Percentiles rank a stretch among this genome's conserved stretches.
These are phyloP conservation scores for Penicillium robsamsonii DNA, from an alignment of 495 filamentous ascomycete genomes.

Conservation along the genomic window DNA sequence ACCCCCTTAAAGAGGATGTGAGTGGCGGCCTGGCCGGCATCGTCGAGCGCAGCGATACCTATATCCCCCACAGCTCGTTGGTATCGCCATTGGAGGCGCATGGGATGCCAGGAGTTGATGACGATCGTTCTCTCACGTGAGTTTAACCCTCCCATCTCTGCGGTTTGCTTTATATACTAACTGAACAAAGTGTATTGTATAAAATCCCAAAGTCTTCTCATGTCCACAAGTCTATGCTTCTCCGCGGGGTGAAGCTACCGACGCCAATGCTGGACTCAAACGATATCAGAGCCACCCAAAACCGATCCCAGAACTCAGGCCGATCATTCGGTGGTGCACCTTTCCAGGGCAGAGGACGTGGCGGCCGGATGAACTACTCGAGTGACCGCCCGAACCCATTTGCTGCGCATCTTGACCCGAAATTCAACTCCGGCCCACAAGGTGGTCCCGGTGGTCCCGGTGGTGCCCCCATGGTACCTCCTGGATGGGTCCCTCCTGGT, in stretches of 20 bases:
- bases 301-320: conserved; percentile 58
- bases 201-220: conserved; percentile 68
- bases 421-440: conserved; percentile 40
- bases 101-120: conserved; percentile 71
- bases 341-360: conserved; percentile 50
- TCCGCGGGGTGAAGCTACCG: conserved; percentile 75
- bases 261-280: conserved; percentile 64
- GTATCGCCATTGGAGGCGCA: conserved; percentile 61
- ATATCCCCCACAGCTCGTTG: conserved; percentile 71
- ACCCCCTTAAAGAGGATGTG: conserved; percentile 67
- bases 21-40: conserved; percentile 78
- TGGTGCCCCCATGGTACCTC: conserved; percentile 31
- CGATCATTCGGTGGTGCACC: conserved; percentile 63
- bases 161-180: conserved; percentile 33
- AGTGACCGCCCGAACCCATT: conserved; percentile 52
- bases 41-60: conserved; percentile 75
- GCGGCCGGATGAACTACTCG: conserved; percentile 51
- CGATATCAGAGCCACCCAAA: conserved; percentile 69
- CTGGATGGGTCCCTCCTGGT: conserved; percentile 41
- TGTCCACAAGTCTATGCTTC: conserved; percentile 89
- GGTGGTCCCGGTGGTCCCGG: conserved; percentile 25
- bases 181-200: conserved; percentile 68
- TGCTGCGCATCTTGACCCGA: conserved; percentile 52
- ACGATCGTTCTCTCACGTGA: conserved; percentile 81
- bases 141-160: conserved; percentile 19